Conservation (phyloP, 176 grass and related monocot genomes). For the Typha latifolia region DNA sequence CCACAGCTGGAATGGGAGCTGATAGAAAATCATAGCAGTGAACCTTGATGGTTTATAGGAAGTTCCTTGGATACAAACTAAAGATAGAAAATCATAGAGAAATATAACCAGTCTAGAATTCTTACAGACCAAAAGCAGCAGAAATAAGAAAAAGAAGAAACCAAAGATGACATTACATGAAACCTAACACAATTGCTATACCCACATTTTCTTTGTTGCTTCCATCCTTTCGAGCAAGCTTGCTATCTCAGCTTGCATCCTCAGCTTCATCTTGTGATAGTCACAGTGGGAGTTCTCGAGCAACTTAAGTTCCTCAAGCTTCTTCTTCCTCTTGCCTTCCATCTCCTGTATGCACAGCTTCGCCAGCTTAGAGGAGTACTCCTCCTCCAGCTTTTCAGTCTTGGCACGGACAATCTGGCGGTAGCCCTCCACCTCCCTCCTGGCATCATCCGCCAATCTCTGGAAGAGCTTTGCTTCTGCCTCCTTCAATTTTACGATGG, state of each 20-base stretch:
- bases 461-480: constrained; percentile 92
- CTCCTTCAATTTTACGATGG: constrained; percentile 97
- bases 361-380: constrained; percentile 44
- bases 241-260: constrained; percentile 95
- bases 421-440: constrained; percentile 71
- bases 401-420: constrained; percentile 53
- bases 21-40: too few relatives aligned
- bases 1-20: too few relatives aligned
- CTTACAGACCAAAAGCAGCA: too few relatives aligned
- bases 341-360: constrained; percentile 67
- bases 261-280: constrained; percentile 95
- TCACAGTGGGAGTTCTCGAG: constrained; percentile 80
- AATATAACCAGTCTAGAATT: too few relatives aligned
- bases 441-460: constrained; percentile 77
- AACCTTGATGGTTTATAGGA: too few relatives aligned
- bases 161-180: too few relatives aligned
- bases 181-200: constrained; percentile 21
- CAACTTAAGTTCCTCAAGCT: constrained; percentile 82
- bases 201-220: constrained; percentile 98
- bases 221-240: constrained; percentile 98
- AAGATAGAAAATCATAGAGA: too few relatives aligned
- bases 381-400: constrained; percentile 83
- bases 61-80: too few relatives aligned
- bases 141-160: too few relatives aligned
- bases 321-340: constrained; percentile 79